Percentiles rank a stretch among this genome's conserved stretches.
Evolutionary conservation across 2,329 filamentous ascomycete species (phyloP).

Genomic region (Arthrobotrys pseudoclavata): DNA sequence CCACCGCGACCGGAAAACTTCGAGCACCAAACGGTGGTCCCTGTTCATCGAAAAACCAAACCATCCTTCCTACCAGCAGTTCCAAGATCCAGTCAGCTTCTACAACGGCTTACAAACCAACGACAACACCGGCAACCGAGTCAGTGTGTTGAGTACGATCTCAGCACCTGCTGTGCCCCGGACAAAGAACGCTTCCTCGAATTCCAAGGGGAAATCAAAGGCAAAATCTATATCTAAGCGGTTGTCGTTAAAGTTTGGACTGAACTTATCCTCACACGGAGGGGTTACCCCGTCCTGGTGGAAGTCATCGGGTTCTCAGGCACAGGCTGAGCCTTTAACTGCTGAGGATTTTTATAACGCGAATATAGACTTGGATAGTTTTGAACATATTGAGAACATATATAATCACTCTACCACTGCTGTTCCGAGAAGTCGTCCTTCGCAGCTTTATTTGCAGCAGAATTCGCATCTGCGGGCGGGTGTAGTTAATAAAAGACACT

Average conservation of each 20-base stretch:
- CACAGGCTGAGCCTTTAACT: background rate
- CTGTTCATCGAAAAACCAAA: constrained; percentile 23
- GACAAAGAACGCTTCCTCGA: constrained; percentile 22
- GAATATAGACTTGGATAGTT: constrained; percentile 16
- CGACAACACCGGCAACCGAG: constrained; percentile 23
- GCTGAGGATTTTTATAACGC: constrained; percentile 22
- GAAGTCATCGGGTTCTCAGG: constrained; percentile 25
- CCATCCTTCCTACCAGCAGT: constrained; percentile 9
- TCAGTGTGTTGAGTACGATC: constrained; percentile 20
- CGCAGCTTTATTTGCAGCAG: constrained; percentile 35
- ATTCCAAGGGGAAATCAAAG: constrained; percentile 42
- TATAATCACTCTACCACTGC: background rate
- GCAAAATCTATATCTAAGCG: constrained; percentile 22
- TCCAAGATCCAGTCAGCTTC: constrained; percentile 46
- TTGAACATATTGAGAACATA: constrained; percentile 32
- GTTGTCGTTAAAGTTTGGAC: constrained; percentile 6
- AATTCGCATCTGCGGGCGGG: constrained; percentile 39
- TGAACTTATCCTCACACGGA: constrained; percentile 14
- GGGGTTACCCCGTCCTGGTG: constrained; percentile 36
- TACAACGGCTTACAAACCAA: constrained; percentile 27
- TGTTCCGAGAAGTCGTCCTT: background rate
- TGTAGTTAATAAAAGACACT: constrained; percentile 38
- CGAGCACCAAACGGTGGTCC: constrained; percentile 25
- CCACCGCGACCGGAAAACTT: constrained; percentile 27
- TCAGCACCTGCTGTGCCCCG: constrained; percentile 25